Evolutionary conservation across 2,329 filamentous ascomycete genomes (phyloP).

Genomic region (Aspergillus sojae): DNA sequence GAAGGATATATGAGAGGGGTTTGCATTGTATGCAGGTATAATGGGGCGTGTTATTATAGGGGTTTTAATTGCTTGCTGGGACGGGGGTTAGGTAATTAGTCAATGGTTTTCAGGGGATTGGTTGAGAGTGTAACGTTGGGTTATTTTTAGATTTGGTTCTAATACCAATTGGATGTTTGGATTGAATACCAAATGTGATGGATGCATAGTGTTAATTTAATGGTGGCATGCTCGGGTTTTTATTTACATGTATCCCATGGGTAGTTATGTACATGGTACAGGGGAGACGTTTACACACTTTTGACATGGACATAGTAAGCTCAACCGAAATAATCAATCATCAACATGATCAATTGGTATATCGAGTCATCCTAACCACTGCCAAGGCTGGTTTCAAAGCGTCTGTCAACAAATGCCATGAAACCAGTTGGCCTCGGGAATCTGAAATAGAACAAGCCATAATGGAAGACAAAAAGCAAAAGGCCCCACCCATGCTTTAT

Average conservation of each 20-base stretch:
- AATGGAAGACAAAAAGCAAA: slow-evolving; percentile 3
- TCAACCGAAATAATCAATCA: neutral
- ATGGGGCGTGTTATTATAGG: neutral
- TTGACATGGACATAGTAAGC: neutral
- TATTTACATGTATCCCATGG: neutral
- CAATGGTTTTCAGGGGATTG: neutral
- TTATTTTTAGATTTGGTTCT: neutral
- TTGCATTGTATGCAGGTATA: neutral
- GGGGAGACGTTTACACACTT: neutral
- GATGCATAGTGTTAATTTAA: neutral
- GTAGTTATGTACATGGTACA: neutral
- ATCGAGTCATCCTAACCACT: slow-evolving; percentile 1
- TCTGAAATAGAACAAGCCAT: slow-evolving; percentile 3
- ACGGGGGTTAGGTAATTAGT: neutral
- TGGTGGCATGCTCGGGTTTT: neutral
- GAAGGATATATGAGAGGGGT: neutral
- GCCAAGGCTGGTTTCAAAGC: slow-evolving; percentile 7
- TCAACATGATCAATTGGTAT: slow-evolving; percentile 3
- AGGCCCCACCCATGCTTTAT: slow-evolving; percentile 23
- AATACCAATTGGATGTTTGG: neutral
- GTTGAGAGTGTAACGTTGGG: neutral
- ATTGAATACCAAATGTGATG: neutral
- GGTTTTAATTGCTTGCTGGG: neutral
- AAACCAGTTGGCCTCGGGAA: slow-evolving; percentile 3
- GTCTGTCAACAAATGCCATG: slow-evolving; percentile 4